Conservation (phyloP, 768 basidiomycete species). For the Tricholoma bakamatsutake region DNA sequence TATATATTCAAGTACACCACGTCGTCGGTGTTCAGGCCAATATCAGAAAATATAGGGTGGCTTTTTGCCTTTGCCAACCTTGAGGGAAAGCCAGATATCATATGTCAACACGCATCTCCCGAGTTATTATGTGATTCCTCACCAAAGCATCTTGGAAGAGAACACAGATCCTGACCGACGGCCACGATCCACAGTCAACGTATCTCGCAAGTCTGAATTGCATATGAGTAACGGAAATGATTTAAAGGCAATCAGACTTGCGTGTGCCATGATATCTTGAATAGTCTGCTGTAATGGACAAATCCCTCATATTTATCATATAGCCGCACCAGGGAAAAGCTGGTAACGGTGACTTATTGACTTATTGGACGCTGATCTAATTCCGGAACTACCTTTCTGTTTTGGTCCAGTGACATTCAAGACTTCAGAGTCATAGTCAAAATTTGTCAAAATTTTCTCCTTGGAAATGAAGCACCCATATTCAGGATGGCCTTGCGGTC, state of each 20-base stretch:
- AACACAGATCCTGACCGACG: conserved; percentile 63
- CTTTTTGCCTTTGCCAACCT: conserved; percentile 70
- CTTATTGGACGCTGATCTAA: too few relatives aligned
- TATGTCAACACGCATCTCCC: neutral
- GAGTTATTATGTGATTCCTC: conserved; percentile 16
- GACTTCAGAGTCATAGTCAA: conserved; percentile 54
- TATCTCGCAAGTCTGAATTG: conserved; percentile 44
- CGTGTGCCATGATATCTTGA: conserved; percentile 57
- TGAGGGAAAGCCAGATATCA: neutral
- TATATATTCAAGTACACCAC: conserved; percentile 79
- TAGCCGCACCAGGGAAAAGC: conserved; percentile 95
- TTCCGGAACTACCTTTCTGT: conserved; percentile 30
- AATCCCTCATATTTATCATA: conserved; percentile 64
- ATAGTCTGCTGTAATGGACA: conserved; percentile 81
- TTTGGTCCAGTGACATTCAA: conserved; percentile 46
- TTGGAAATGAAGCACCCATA: conserved; percentile 89
- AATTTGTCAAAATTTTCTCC: conserved; percentile 88
- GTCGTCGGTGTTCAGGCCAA: conserved; percentile 52
- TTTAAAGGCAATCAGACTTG: conserved; percentile 24
- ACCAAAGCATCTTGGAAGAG: conserved; percentile 71
- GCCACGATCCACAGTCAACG: conserved; percentile 65
- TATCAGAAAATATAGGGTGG: conserved; percentile 80
- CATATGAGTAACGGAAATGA: neutral
- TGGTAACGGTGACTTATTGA: conserved; percentile 19
- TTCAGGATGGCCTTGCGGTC: conserved; percentile 70